Percentiles rank a stretch among this genome's conserved stretches.
Conservation (phyloP, 768 basidiomycete genomes). For the Pisolithus albus region DNA sequence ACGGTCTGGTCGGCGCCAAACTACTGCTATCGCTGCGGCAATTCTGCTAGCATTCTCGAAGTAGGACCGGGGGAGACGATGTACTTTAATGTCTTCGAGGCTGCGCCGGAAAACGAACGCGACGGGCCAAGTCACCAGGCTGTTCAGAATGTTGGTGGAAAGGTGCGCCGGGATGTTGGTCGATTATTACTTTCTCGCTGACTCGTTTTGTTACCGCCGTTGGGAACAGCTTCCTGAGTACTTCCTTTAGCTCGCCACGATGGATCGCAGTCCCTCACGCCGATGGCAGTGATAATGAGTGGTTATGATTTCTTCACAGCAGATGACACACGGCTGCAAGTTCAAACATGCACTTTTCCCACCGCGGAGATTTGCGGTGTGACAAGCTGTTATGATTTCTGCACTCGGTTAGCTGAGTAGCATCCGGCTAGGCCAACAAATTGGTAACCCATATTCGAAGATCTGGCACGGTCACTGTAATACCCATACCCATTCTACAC, state of each 20-base stretch:
- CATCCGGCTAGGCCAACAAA: too few species aligned
- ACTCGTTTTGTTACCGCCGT: constrained; percentile 3
- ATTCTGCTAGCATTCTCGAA: constrained; percentile 93
- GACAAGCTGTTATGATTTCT: too few species aligned
- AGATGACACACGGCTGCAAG: too few species aligned
- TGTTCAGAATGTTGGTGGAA: constrained; percentile 62
- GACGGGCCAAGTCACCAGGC: constrained; percentile 82
- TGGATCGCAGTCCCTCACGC: too few species aligned
- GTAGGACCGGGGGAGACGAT: constrained; percentile 82
- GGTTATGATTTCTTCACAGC: too few species aligned
- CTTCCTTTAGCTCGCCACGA: constrained; percentile 46
- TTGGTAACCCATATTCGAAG: too few species aligned
- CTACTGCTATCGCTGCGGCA: constrained; percentile 98
- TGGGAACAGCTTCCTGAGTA: constrained; percentile 66
- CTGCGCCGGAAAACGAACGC: constrained; percentile 95
- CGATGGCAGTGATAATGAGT: too few species aligned
- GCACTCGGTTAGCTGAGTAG: too few species aligned
- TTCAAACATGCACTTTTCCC: too few species aligned
- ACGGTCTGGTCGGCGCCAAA: constrained; percentile 99
- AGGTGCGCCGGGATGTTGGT: constrained; percentile 38
- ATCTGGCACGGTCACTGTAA: too few species aligned
- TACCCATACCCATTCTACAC: too few species aligned
- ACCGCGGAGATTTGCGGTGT: too few species aligned
- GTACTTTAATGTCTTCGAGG: constrained; percentile 98
- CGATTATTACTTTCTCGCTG: not conserved